A percentile compares a stretch with the other conserved stretches of the same genome.
These are phyloP conservation scores for Agrocybe praecox DNA, from an alignment of 768 basidiomycete species.

Conservation along the genomic window DNA sequence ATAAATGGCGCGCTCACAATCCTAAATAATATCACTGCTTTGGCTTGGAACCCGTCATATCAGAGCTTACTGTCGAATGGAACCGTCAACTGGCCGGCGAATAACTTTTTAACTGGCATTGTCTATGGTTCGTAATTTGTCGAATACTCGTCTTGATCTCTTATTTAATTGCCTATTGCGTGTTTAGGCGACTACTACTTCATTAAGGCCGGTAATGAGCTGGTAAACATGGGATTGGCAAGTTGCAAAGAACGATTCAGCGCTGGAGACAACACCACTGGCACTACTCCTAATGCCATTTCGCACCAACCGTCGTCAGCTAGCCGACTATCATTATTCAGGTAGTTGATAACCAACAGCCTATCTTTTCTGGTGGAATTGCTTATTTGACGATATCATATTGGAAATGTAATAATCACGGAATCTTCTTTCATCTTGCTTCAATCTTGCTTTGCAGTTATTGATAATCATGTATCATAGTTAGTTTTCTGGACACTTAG, in stretches of 20 bases:
- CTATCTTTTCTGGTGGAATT: background rate
- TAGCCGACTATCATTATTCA: conserved; percentile 2
- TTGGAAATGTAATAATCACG: too few species aligned
- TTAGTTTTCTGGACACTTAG: too few species aligned
- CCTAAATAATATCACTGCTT: conserved; percentile 44
- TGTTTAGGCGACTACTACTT: conserved; percentile 66
- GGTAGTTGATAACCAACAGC: background rate
- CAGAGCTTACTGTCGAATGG: conserved; percentile 68
- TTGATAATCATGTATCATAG: too few species aligned
- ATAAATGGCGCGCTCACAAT: conserved; percentile 53
- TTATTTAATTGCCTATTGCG: background rate
- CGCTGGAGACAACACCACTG: background rate
- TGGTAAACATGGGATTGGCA: conserved; percentile 46
- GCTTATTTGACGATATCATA: too few species aligned
- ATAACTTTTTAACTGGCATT: conserved; percentile 62
- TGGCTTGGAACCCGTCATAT: conserved; percentile 64
- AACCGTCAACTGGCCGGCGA: conserved; percentile 59
- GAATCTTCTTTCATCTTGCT: too few species aligned
- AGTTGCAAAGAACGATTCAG: conserved; percentile 27
- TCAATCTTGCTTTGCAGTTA: too few species aligned
- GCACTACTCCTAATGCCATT: background rate
- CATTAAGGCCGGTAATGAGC: conserved; percentile 55
- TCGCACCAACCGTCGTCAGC: conserved; percentile 9
- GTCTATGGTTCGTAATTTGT: conserved; percentile 41
- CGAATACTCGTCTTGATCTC: background rate